Evolutionary conservation across 2,329 filamentous ascomycete genomes (phyloP).

Genomic region (Paecilomyces niveus): DNA sequence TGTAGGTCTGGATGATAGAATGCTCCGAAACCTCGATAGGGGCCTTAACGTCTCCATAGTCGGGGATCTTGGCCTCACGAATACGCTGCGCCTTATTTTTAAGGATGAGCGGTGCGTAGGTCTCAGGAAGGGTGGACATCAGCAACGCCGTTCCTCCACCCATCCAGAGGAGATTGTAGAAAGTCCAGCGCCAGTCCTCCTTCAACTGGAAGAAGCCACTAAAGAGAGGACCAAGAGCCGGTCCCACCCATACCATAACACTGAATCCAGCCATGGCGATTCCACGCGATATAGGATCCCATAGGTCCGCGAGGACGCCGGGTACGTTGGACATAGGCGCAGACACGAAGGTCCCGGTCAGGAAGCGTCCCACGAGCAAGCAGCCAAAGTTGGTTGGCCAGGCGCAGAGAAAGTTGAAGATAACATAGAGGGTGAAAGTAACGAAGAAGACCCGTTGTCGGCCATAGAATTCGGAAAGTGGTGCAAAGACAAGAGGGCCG

Average conservation of each 20-base stretch:
- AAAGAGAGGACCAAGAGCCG: conserved; percentile 48
- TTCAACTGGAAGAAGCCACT: conserved; percentile 52
- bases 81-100: conserved; percentile 49
- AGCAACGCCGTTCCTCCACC: conserved; percentile 28
- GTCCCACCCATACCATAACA: conserved; percentile 49
- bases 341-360: conserved; percentile 51
- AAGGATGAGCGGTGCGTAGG: conserved; percentile 46
- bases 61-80: conserved; percentile 41
- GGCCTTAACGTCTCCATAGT: conserved; percentile 47
- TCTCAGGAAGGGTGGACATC: conserved; percentile 55
- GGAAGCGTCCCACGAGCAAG: conserved; percentile 49
- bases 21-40: conserved; percentile 42
- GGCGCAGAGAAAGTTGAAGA: conserved; percentile 48
- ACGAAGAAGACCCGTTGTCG: too few species aligned
- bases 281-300: conserved; percentile 45
- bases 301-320: conserved; percentile 49
- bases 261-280: conserved; percentile 50
- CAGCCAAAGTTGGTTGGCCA: conserved; percentile 49
- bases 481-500: too few species aligned
- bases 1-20: conserved; percentile 41
- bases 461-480: too few species aligned
- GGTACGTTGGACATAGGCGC: conserved; percentile 37
- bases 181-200: conserved; percentile 40
- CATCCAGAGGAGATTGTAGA: conserved; percentile 39
- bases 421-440: too few species aligned